Evolutionary conservation across 75 land plant genomes (phyloP).

Genomic region (Picea sitchensis): DNA sequence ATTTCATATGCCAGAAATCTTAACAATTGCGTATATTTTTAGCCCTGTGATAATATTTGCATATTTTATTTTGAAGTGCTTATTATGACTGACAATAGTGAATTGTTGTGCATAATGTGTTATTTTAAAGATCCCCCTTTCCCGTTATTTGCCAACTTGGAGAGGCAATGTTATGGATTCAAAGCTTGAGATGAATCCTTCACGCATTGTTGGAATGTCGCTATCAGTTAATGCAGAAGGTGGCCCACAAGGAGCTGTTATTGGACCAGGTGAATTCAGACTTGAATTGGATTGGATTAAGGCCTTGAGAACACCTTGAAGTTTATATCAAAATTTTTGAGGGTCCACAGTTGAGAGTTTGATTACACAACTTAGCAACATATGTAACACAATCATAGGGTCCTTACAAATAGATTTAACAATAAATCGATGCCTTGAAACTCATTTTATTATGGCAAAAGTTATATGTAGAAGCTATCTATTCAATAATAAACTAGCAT

Average conservation of each 20-base stretch:
- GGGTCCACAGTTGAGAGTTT: neutral
- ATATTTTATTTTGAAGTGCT: neutral
- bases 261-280: slow-evolving; percentile 76
- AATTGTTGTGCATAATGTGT: slow-evolving; percentile 1
- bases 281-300: slow-evolving; percentile 93
- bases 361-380: neutral
- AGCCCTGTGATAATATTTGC: neutral
- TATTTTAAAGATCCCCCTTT: slow-evolving; percentile 64
- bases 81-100: neutral
- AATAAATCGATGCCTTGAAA: neutral
- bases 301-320: slow-evolving; percentile 51
- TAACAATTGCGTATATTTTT: neutral
- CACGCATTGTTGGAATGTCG: slow-evolving; percentile 71
- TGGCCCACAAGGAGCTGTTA: slow-evolving; percentile 56
- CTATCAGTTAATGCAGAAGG: slow-evolving; percentile 75
- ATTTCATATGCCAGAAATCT: neutral
- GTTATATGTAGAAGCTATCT: neutral
- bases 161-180: slow-evolving; percentile 73
- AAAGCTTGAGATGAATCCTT: slow-evolving; percentile 71
- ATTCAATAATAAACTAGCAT: neutral
- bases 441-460: neutral
- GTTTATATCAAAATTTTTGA: neutral
- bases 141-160: slow-evolving; percentile 77
- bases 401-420: neutral
- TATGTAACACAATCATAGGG: neutral